Evolutionary conservation across 768 basidiomycete species (phyloP).

Genomic region (Mycena galopus): DNA sequence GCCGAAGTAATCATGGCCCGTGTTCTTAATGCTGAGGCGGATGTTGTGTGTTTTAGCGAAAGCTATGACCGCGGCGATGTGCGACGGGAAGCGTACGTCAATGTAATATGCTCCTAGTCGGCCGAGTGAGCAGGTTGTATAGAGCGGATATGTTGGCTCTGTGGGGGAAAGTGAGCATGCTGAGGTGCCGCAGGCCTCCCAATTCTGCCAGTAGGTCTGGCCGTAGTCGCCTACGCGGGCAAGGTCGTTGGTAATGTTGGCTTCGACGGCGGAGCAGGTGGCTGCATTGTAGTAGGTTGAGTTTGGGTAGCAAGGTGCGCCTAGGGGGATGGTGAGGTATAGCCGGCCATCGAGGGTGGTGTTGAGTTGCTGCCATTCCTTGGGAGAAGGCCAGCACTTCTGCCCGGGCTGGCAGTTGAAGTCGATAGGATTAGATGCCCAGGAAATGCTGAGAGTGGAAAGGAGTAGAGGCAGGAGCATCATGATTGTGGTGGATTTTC

Average conservation of each 20-base stretch:
- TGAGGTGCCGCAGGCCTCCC: slow-evolving; percentile 26
- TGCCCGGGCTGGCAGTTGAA: slow-evolving; percentile 25
- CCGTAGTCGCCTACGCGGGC: slow-evolving; percentile 19
- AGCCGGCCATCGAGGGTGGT: slow-evolving; percentile 21
- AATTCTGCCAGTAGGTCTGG: slow-evolving; percentile 27
- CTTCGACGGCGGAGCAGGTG: slow-evolving; percentile 24
- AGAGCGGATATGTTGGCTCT: slow-evolving; percentile 25
- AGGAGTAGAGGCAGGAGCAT: slow-evolving; percentile 28
- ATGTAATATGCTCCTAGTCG: slow-evolving; percentile 27
- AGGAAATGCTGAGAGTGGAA: slow-evolving; percentile 26
- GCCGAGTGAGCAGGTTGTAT: slow-evolving; percentile 24
- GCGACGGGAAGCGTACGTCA: slow-evolving; percentile 26
- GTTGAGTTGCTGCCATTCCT: slow-evolving; percentile 25
- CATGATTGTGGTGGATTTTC: slow-evolving; percentile 24
- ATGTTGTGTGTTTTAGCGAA: slow-evolving; percentile 23
- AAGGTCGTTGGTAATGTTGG: slow-evolving; percentile 29
- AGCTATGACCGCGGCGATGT: slow-evolving; percentile 20
- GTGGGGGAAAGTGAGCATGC: slow-evolving; percentile 26
- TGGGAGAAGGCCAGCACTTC: slow-evolving; percentile 26
- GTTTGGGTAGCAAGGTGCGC: slow-evolving; percentile 24
- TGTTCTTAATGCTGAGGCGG: background rate
- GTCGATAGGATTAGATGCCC: slow-evolving; percentile 27
- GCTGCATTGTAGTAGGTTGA: slow-evolving; percentile 19
- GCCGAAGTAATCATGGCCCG: no score
- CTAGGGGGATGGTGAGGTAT: slow-evolving; percentile 20